Evolutionary conservation across 129 eudicot species (phyloP).

Genomic region (Mikania micrantha): DNA sequence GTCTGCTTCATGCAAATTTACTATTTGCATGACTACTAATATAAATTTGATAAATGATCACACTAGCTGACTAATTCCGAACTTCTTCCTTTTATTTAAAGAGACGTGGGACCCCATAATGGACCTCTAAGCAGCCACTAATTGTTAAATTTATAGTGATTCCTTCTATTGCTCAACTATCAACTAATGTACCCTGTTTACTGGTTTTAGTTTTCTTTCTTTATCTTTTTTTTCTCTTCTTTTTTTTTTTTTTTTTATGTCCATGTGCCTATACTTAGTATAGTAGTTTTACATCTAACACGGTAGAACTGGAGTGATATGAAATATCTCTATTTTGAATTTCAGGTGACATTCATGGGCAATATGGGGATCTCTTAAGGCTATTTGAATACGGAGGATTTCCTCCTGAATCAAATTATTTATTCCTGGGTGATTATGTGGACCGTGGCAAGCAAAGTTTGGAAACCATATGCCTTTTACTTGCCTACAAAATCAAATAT

Average conservation of each 20-base stretch:
- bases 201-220: neutral
- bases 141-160: neutral
- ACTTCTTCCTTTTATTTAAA: neutral
- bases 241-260: too few species aligned
- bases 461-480: slow-evolving; percentile 72
- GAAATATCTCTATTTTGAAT: slow-evolving; percentile 1
- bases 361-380: slow-evolving; percentile 69
- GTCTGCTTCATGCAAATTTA: neutral
- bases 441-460: slow-evolving; percentile 81
- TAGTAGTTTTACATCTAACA: neutral
- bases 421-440: slow-evolving; percentile 72
- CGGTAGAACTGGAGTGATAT: neutral
- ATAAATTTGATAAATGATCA: neutral
- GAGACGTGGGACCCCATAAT: neutral
- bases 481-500: slow-evolving; percentile 71
- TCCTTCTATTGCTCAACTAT: neutral
- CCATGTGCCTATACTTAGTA: neutral
- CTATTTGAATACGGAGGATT: slow-evolving; percentile 76
- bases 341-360: slow-evolving; percentile 83
- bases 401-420: slow-evolving; percentile 69
- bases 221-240: too few species aligned
- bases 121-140: neutral
- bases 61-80: neutral
- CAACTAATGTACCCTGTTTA: neutral
- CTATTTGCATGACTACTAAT: neutral